These are phyloP conservation scores for Leccinum fuscescens DNA, from an alignment of 1,284 basidiomycete genomes.

Conservation along the genomic window DNA sequence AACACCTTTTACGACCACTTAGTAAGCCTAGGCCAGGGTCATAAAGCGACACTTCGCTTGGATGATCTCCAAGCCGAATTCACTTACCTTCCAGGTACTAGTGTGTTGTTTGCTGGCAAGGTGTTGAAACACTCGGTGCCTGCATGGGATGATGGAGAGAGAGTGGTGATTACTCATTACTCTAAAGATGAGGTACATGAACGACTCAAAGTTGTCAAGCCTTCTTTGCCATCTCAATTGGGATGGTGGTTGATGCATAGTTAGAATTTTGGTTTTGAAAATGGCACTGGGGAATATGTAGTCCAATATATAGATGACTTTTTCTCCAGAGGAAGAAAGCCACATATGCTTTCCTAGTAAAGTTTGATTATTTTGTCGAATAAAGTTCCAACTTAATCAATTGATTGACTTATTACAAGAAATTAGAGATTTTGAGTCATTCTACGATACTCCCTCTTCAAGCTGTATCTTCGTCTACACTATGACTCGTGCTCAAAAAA, in stretches of 20 bases:
- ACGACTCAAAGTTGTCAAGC: neutral
- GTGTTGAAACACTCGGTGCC: conserved; percentile 1
- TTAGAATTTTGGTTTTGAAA: neutral
- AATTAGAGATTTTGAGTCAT: neutral
- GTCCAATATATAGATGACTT: neutral
- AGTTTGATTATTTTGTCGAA: neutral
- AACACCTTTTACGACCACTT: too few relatives aligned
- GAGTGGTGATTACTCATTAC: conserved; percentile 9
- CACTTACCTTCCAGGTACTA: neutral
- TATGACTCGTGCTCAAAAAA: neutral
- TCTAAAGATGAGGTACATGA: conserved; percentile 14
- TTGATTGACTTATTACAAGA: neutral
- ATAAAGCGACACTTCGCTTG: too few relatives aligned
- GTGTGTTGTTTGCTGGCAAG: neutral
- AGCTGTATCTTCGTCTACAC: neutral
- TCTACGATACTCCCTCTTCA: neutral
- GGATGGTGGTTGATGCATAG: neutral
- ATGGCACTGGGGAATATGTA: neutral
- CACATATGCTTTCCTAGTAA: neutral
- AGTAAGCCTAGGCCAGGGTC: too few relatives aligned
- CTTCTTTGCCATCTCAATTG: neutral
- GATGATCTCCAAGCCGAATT: too few relatives aligned
- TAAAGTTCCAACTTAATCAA: neutral
- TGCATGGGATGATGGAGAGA: conserved; percentile 1
- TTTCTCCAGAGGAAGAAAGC: neutral